A percentile compares a stretch with the other conserved stretches of the same genome.
These are phyloP conservation scores for Suhomyces sp. DNA, from an alignment of 805 yeast genomes.

Conservation along the genomic window DNA sequence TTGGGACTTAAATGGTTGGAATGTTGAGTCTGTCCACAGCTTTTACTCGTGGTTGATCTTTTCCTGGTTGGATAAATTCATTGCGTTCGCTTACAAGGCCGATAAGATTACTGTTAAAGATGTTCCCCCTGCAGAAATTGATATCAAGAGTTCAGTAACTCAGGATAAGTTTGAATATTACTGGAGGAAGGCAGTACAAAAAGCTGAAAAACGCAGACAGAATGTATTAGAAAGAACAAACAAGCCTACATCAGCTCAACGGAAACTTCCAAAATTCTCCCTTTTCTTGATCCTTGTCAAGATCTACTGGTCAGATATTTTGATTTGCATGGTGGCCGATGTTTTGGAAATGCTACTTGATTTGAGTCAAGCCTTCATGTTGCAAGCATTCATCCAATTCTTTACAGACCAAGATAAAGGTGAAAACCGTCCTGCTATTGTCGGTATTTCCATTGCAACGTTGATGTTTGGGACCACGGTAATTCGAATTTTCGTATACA, in stretches of 20 bases:
- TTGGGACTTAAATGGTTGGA: conserved; percentile 8
- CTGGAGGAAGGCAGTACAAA: conserved; percentile 1
- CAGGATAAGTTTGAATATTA: neutral
- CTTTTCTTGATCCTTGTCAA: conserved; percentile 5
- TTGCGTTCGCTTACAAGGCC: conserved; percentile 21
- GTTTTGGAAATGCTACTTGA: conserved; percentile 18
- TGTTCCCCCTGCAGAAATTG: conserved; percentile 9
- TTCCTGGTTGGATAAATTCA: conserved; percentile 21
- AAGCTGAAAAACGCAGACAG: conserved; percentile 3
- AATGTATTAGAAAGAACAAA: neutral
- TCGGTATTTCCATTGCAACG: conserved; percentile 15
- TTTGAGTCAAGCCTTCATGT: conserved; percentile 8
- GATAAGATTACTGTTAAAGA: conserved; percentile 17
- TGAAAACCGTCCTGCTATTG: conserved; percentile 13
- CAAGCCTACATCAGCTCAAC: conserved; percentile 3
- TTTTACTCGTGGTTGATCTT: conserved; percentile 15
- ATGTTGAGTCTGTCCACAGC: conserved; percentile 11
- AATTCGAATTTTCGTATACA: conserved; percentile 16
- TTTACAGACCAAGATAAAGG: conserved; percentile 9
- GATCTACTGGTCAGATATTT: conserved; percentile 1
- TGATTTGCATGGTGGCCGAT: neutral
- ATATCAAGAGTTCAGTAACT: conserved; percentile 1
- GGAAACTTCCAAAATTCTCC: conserved; percentile 4
- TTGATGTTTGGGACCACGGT: conserved; percentile 6
- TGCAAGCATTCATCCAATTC: conserved; percentile 15